Conservation (phyloP, 1,139 yeast species). For the Groenewaldozyma sp. region DNA sequence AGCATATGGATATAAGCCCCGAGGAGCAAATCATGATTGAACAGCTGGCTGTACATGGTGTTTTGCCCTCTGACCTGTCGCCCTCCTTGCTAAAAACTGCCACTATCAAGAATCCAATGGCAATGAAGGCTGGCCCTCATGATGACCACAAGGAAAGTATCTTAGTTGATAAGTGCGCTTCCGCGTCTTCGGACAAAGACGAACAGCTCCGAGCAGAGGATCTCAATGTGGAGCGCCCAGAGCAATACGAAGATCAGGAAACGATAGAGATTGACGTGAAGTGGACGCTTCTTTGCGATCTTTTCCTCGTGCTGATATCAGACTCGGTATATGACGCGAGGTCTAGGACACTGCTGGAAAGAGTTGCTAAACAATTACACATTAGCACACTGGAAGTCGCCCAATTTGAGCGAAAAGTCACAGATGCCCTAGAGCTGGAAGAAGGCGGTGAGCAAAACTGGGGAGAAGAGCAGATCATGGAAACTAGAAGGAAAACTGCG, state of each 20-base stretch:
- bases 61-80: constrained; percentile 62
- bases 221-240: constrained; percentile 26
- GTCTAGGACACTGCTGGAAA: constrained; percentile 63
- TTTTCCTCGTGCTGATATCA: constrained; percentile 67
- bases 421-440: constrained; percentile 83
- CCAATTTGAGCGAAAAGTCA: constrained; percentile 84
- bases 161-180: constrained; percentile 5
- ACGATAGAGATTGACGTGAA: constrained; percentile 63
- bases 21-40: constrained; percentile 88
- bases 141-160: constrained; percentile 7
- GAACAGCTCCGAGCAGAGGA: constrained; percentile 10
- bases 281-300: constrained; percentile 90
- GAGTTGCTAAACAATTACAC: constrained; percentile 54
- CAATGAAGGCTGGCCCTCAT: constrained; percentile 6
- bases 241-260: constrained; percentile 30
- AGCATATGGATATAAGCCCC: constrained; percentile 64
- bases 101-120: constrained; percentile 24
- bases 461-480: constrained; percentile 64
- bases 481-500: constrained; percentile 56
- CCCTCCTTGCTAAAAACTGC: constrained; percentile 34
- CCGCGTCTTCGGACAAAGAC: constrained; percentile 6
- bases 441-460: constrained; percentile 64
- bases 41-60: constrained; percentile 73
- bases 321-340: constrained; percentile 88
- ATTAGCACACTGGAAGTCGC: constrained; percentile 56